Conservation (phyloP, 441 rosid species). For the Adansonia gregorii region DNA sequence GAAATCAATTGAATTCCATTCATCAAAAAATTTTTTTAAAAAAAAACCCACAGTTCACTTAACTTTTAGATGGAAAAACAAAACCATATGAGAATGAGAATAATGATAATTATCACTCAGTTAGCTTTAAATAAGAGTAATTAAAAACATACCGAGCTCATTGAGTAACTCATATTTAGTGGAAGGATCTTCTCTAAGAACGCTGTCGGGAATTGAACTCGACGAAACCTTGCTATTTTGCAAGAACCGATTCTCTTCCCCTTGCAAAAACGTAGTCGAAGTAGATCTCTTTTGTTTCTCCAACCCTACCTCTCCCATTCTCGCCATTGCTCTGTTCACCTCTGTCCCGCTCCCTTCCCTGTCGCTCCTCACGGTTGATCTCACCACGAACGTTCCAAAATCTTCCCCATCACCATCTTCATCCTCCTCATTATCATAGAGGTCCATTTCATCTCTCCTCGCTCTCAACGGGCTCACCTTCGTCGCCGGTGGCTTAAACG, state of each 20-base stretch:
- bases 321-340: conserved; percentile 89
- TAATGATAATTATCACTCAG: background rate
- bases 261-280: conserved; percentile 49
- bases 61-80: background rate
- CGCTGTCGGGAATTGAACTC: conserved; percentile 86
- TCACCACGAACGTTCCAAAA: conserved; percentile 78
- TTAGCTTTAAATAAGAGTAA: background rate
- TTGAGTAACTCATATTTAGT: conserved; percentile 91
- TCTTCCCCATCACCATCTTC: conserved; percentile 50
- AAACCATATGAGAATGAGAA: background rate
- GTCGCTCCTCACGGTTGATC: conserved; percentile 43
- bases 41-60: background rate
- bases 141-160: conserved; percentile 73
- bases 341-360: conserved; percentile 52
- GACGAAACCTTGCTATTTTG: conserved; percentile 66
- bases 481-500: conserved; percentile 35
- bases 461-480: conserved; percentile 37
- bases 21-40: background rate
- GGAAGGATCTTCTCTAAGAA: conserved; percentile 86
- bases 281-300: conserved; percentile 57
- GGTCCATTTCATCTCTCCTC: conserved; percentile 30
- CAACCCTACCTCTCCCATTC: conserved; percentile 65
- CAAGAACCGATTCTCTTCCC: conserved; percentile 47
- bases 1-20: conserved; percentile 18
- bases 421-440: conserved; percentile 51